Percentiles rank a stretch among this genome's conserved stretches.
phyloP scores from a whole-genome alignment of 1,284 basidiomycete species.

The Rhodotorula sp. region DNA sequence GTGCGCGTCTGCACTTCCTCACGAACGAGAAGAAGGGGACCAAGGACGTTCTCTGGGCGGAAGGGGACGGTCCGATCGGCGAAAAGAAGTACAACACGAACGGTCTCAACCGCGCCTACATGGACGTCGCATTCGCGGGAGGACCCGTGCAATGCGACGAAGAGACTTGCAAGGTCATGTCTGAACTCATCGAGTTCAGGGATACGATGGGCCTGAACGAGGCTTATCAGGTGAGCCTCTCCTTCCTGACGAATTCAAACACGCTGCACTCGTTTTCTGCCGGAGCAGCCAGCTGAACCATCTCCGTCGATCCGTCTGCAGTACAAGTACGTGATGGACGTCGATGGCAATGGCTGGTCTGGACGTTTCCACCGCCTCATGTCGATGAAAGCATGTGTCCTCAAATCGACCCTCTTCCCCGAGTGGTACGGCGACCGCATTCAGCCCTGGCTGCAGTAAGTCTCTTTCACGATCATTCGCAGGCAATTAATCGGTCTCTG shows the following conservation, averaged over 20 bases:
- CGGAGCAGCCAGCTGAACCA: background rate
- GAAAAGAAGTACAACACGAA: conserved; percentile 19
- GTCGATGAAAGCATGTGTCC: conserved; percentile 43
- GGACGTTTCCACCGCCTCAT: conserved; percentile 46
- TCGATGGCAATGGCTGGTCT: conserved; percentile 46
- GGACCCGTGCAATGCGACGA: conserved; percentile 46
- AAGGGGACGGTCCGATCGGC: conserved; percentile 24
- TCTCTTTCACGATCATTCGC: background rate
- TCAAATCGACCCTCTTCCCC: conserved; percentile 45
- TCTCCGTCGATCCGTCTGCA: background rate
- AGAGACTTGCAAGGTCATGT: conserved; percentile 44
- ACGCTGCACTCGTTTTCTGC: background rate
- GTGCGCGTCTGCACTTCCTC: conserved; percentile 45
- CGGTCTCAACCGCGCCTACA: conserved; percentile 34
- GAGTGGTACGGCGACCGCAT: conserved; percentile 45
- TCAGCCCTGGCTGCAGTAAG: conserved; percentile 46
- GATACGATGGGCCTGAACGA: conserved; percentile 45
- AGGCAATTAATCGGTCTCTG: conserved; percentile 46
- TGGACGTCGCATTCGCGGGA: conserved; percentile 43
- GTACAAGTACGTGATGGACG: conserved; percentile 47
- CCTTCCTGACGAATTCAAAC: background rate
- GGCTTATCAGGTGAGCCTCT: conserved; percentile 35
- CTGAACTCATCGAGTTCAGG: conserved; percentile 42
- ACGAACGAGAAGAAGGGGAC: conserved; percentile 38
- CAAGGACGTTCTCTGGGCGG: conserved; percentile 38